These are phyloP conservation scores for Penicillium corylophilum DNA, from an alignment of 2,329 filamentous ascomycete species.

Conservation along the genomic window DNA sequence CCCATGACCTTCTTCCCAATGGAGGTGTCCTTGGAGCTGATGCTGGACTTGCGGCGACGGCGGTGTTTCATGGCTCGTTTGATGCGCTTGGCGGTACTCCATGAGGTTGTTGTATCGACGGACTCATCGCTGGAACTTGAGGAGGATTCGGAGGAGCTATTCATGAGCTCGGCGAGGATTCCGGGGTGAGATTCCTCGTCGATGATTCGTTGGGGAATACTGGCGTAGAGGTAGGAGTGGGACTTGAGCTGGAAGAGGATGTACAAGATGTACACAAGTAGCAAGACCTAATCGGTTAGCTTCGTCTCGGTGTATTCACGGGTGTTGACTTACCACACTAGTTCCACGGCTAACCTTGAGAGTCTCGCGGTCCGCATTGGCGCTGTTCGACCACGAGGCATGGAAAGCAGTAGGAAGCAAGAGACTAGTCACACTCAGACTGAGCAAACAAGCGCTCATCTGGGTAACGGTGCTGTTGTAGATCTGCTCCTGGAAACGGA, in stretches of 20 bases:
- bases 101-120: constrained; percentile 65
- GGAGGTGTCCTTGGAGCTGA: constrained; percentile 58
- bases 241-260: constrained; percentile 89
- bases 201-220: constrained; percentile 87
- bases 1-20: constrained; percentile 23
- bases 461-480: constrained; percentile 96
- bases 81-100: constrained; percentile 72
- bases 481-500: constrained; percentile 87
- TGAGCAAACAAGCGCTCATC: constrained; percentile 91
- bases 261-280: constrained; percentile 80
- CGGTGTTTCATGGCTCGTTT: constrained; percentile 71
- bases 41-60: constrained; percentile 74
- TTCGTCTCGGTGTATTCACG: neutral
- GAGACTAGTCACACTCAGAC: constrained; percentile 84
- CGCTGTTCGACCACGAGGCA: constrained; percentile 69
- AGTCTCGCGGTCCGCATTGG: constrained; percentile 66
- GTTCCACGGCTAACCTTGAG: constrained; percentile 86
- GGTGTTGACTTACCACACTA: constrained; percentile 66
- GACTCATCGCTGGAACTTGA: constrained; percentile 62
- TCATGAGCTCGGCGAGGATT: constrained; percentile 76
- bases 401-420: constrained; percentile 90
- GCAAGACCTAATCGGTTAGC: constrained; percentile 57
- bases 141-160: constrained; percentile 50
- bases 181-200: constrained; percentile 88
- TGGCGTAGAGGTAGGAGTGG: constrained; percentile 87